Evolutionary conservation across 768 basidiomycete genomes (phyloP).

Genomic region (Hypsizygus marmoreus): DNA sequence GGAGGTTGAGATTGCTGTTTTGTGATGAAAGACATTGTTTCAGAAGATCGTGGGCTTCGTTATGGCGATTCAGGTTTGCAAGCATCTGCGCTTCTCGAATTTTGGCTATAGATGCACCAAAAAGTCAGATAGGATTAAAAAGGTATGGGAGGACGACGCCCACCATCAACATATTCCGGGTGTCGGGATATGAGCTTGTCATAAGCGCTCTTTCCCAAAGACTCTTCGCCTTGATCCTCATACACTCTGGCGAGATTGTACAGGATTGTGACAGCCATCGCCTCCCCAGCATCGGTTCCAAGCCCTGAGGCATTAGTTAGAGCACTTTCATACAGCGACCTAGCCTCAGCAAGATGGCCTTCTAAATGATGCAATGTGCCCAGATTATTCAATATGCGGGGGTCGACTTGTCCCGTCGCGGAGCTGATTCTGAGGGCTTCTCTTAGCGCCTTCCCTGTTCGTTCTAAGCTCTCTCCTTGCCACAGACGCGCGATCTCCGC

Average conservation of each 20-base stretch:
- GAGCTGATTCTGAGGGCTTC: slow-evolving; percentile 72
- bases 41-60: slow-evolving; percentile 84
- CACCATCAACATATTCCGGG: slow-evolving; percentile 96
- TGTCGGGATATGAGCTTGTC: slow-evolving; percentile 85
- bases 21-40: slow-evolving; percentile 88
- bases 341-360: slow-evolving; percentile 55
- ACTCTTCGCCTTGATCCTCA: slow-evolving; percentile 78
- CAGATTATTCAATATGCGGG: slow-evolving; percentile 79
- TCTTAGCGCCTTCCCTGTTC: slow-evolving; percentile 69
- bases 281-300: slow-evolving; percentile 55
- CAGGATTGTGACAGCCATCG: slow-evolving; percentile 76
- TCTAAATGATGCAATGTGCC: slow-evolving; percentile 76
- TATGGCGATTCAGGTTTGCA: slow-evolving; percentile 63
- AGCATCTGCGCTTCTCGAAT: slow-evolving; percentile 87
- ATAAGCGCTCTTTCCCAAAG: slow-evolving; percentile 82
- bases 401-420: slow-evolving; percentile 50
- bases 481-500: slow-evolving; percentile 89
- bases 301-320: slow-evolving; percentile 57
- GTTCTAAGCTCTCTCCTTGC: slow-evolving; percentile 79
- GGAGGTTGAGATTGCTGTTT: slow-evolving; percentile 78
- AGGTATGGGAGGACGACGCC: slow-evolving; percentile 26
- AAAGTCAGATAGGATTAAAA: slow-evolving; percentile 1
- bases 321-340: slow-evolving; percentile 71
- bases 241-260: slow-evolving; percentile 93
- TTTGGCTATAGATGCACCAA: slow-evolving; percentile 64